Evolutionary conservation across 2,329 filamentous ascomycete species (phyloP).

Genomic region (Sporothrix sp.): DNA sequence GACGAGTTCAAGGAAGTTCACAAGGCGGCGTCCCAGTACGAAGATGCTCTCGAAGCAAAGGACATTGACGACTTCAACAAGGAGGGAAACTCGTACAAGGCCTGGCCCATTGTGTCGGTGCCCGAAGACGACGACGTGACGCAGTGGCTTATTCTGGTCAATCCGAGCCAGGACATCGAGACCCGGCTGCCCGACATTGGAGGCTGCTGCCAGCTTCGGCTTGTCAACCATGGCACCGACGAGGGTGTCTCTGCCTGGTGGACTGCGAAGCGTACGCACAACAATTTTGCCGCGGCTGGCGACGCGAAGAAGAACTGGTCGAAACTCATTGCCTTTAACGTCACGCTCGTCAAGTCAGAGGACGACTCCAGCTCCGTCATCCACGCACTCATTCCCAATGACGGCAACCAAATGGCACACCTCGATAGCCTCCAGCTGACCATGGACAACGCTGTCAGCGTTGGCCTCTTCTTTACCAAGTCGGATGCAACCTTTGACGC

Average conservation of each 20-base stretch:
- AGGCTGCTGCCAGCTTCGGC: constrained; percentile 12
- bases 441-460: constrained; percentile 9
- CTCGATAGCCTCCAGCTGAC: constrained; percentile 5
- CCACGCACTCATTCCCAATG: constrained; percentile 9
- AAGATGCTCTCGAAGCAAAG: constrained; percentile 16
- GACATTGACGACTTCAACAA: constrained; percentile 29
- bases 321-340: constrained; percentile 13
- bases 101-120: constrained; percentile 15
- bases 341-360: constrained; percentile 4
- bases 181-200: constrained; percentile 13
- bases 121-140: constrained; percentile 9
- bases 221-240: constrained; percentile 1
- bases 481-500: constrained; percentile 17
- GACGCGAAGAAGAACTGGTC: constrained; percentile 8
- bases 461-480: constrained; percentile 14
- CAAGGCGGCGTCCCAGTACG: constrained; percentile 13
- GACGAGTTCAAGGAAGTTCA: constrained; percentile 15
- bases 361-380: constrained; percentile 4
- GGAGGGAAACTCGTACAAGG: constrained; percentile 16
- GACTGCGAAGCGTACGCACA: constrained; percentile 11
- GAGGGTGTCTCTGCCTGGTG: constrained; percentile 13
- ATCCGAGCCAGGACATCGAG: constrained; percentile 4
- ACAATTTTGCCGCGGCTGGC: constrained; percentile 12
- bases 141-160: constrained; percentile 16
- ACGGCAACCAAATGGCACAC: neutral